These are phyloP conservation scores for Nelumbo lutea DNA, from an alignment of 164 flowering plant genomes.

Conservation along the genomic window DNA sequence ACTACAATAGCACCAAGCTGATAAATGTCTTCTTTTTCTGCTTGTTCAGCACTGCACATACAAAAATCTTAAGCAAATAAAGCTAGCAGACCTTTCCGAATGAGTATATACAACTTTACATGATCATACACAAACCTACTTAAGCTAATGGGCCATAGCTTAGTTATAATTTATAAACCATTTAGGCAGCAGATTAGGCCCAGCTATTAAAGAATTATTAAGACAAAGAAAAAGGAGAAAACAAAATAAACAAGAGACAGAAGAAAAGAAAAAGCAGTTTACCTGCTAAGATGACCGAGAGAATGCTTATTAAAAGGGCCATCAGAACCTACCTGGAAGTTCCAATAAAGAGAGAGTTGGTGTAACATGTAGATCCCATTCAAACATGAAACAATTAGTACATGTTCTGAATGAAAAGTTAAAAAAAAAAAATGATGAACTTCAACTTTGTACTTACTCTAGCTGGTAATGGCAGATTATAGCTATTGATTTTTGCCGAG, in stretches of 20 bases:
- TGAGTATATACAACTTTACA: background rate
- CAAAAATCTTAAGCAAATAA: background rate
- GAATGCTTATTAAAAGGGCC: constrained; percentile 30
- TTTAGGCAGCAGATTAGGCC: background rate
- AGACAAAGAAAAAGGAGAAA: too few relatives aligned
- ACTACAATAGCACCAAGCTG: constrained; percentile 61
- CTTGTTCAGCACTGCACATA: constrained; percentile 31
- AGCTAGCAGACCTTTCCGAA: too few relatives aligned
- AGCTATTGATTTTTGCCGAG: constrained; percentile 57
- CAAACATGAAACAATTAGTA: too few relatives aligned
- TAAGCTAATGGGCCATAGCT: background rate
- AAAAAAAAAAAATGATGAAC: background rate
- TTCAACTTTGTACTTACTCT: constrained; percentile 34
- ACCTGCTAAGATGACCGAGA: constrained; percentile 24
- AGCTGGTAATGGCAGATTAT: constrained; percentile 50
- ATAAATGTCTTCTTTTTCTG: constrained; percentile 66
- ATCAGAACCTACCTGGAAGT: constrained; percentile 45
- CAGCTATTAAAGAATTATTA: background rate
- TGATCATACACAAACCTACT: background rate
- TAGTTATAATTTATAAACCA: too few relatives aligned
- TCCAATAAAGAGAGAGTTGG: background rate
- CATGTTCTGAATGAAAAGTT: background rate
- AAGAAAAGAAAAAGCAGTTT: background rate
- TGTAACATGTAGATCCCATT: background rate
- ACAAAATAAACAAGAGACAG: too few relatives aligned